These are phyloP conservation scores for Podospora australis DNA, from an alignment of 495 filamentous ascomycete species.

Conservation along the genomic window DNA sequence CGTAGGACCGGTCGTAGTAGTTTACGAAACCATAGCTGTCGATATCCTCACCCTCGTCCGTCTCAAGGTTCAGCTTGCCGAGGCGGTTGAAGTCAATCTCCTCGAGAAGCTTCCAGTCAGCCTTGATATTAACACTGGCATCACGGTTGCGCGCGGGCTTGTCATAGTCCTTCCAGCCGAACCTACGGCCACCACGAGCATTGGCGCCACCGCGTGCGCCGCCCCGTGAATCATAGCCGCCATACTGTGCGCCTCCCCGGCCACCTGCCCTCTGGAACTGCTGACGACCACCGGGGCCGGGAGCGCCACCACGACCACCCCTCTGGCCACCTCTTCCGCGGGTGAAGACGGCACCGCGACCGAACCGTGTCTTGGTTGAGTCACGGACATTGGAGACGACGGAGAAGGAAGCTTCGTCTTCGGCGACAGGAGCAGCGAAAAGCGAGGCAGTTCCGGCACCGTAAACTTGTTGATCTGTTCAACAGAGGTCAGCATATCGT, in stretches of 20 bases:
- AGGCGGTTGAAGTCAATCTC: conserved; percentile 98
- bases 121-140: conserved; percentile 85
- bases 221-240: conserved; percentile 54
- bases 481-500: background rate
- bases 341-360: conserved; percentile 79
- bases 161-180: conserved; percentile 98
- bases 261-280: conserved; percentile 42
- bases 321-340: conserved; percentile 81
- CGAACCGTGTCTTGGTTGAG: conserved; percentile 77
- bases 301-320: conserved; percentile 63
- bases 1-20: conserved; percentile 93
- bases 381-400: conserved; percentile 92
- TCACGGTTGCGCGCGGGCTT: conserved; percentile 96
- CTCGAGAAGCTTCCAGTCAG: conserved; percentile 92
- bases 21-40: conserved; percentile 94
- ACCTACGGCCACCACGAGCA: conserved; percentile 65
- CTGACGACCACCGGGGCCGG: conserved; percentile 54
- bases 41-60: conserved; percentile 88
- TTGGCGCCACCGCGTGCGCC: conserved; percentile 50
- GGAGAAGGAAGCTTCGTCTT: conserved; percentile 96
- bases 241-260: conserved; percentile 35
- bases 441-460: conserved; percentile 80
- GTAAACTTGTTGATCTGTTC: conserved; percentile 88
- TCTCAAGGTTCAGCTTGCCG: conserved; percentile 88
- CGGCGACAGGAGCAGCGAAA: conserved; percentile 82